Evolutionary conservation across 495 filamentous ascomycete genomes (phyloP).

Genomic region (Cercophora sp.): DNA sequence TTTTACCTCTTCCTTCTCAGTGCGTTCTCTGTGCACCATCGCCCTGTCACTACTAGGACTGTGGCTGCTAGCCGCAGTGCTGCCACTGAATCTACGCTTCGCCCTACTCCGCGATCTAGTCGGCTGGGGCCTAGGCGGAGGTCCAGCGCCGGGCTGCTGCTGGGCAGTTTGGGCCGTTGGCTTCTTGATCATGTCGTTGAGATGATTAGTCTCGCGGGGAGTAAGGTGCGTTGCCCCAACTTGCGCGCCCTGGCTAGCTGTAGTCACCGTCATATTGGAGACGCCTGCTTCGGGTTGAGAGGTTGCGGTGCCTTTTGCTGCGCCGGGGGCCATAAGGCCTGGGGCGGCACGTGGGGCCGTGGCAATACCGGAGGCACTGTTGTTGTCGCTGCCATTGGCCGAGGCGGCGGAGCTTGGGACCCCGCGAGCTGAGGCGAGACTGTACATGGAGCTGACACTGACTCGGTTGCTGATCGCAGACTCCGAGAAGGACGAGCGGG

Average conservation of each 20-base stretch:
- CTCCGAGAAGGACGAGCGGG: constrained; percentile 34
- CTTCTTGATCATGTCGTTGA: constrained; percentile 32
- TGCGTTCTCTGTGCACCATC: constrained; percentile 27
- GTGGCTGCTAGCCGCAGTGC: constrained; percentile 68
- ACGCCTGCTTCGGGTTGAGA: constrained; percentile 48
- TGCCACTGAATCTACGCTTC: constrained; percentile 70
- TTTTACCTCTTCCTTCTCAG: constrained; percentile 49
- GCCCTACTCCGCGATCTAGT: constrained; percentile 68
- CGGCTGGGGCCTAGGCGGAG: constrained; percentile 37
- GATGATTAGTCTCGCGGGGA: constrained; percentile 36
- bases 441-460: constrained; percentile 63
- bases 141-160: constrained; percentile 11
- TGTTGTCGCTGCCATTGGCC: constrained; percentile 38
- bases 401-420: constrained; percentile 41
- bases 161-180: neutral
- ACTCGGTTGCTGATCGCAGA: constrained; percentile 55
- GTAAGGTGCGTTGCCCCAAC: constrained; percentile 39
- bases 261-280: constrained; percentile 53
- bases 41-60: constrained; percentile 56
- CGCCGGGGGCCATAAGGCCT: constrained; percentile 33
- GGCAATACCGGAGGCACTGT: constrained; percentile 26
- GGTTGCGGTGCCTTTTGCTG: constrained; percentile 30
- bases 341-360: constrained; percentile 26
- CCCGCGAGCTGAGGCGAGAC: constrained; percentile 54
- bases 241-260: constrained; percentile 36